Evolutionary conservation across 2,329 filamentous ascomycete species (phyloP).

Genomic region (Colletotrichum sp.): DNA sequence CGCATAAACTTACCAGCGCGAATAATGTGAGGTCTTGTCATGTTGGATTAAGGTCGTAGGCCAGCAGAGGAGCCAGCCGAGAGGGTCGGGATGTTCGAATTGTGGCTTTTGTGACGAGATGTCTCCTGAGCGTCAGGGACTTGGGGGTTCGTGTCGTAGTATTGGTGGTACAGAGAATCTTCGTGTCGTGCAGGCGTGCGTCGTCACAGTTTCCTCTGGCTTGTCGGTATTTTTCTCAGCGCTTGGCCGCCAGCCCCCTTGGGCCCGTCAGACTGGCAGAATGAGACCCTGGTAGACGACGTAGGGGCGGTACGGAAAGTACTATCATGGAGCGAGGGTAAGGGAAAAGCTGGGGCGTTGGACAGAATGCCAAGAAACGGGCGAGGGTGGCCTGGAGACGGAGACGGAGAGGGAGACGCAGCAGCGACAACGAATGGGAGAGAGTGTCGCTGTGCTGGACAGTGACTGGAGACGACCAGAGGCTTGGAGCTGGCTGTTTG

Average conservation of each 20-base stretch:
- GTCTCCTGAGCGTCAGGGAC: background rate
- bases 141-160: background rate
- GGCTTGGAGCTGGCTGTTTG: background rate
- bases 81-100: background rate
- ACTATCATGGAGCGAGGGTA: conserved; percentile 5
- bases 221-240: background rate
- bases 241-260: conserved; percentile 11
- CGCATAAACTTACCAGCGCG: conserved; percentile 56
- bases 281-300: conserved; percentile 9
- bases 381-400: background rate
- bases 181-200: background rate
- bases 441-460: background rate
- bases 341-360: conserved; percentile 8
- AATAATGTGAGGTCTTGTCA: conserved; percentile 65
- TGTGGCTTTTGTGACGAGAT: conserved; percentile 1
- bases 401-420: background rate
- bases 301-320: background rate
- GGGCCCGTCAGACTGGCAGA: conserved; percentile 6
- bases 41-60: conserved; percentile 37
- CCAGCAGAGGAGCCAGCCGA: conserved; percentile 13
- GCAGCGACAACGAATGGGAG: background rate
- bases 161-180: background rate
- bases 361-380: conserved; percentile 11
- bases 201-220: conserved; percentile 4
- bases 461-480: background rate